Evolutionary conservation across 2,329 filamentous ascomycete species (phyloP), one percentile per base, ranked within the genome.

Genomic region (Chaetomium sp.): DNA sequence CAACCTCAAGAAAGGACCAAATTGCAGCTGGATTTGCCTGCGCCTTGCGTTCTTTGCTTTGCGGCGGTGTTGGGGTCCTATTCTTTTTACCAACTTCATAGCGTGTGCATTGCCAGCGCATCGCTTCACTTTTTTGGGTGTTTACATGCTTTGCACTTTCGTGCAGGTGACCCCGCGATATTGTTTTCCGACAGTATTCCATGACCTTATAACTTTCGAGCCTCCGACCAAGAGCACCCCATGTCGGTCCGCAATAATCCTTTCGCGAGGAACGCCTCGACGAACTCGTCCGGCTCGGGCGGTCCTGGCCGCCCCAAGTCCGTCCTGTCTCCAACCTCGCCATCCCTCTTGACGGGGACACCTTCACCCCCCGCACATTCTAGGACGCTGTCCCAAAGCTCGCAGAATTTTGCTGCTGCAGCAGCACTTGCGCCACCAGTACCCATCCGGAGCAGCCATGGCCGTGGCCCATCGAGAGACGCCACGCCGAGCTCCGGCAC

Each of bases 181-280:
- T 54, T 53, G 37, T 35, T 54, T 55, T 43, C n/a, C 48, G 45
- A 38, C 53, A 56, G 46, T 53, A 58, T 59, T 53, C 52, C 62
- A 64, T 63, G 62, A 57, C 53, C 34, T 14, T 12, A 47, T 46
- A n/a, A 33, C 32, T 12, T 42, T 6, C 10, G 41, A 2, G 38
- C 32, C 52, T 46, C 38, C 51, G 11, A 54, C 55, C n/a, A 54
- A 42, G 45, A 57, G 52, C 75, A 79, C 65, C 82, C 78, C 70
- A 81, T 82, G 71, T 82, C 85, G 64, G 81, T 86, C 69, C 88
- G 90, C 66, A 88, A 84, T 69, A 92, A 89, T 73, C 88, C 89
- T 12, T 95, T 96, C 69, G 78, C 80, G 58, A 82, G 89, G 67
- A 83, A 84, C 52, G 75, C 79, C 45, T 86, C 88, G 12, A 79